A percentile compares a stretch with the other conserved stretches of the same genome.
Conservation (phyloP, 371 early-diverging fungal genomes). For the Encephalitozoon romaleae region DNA sequence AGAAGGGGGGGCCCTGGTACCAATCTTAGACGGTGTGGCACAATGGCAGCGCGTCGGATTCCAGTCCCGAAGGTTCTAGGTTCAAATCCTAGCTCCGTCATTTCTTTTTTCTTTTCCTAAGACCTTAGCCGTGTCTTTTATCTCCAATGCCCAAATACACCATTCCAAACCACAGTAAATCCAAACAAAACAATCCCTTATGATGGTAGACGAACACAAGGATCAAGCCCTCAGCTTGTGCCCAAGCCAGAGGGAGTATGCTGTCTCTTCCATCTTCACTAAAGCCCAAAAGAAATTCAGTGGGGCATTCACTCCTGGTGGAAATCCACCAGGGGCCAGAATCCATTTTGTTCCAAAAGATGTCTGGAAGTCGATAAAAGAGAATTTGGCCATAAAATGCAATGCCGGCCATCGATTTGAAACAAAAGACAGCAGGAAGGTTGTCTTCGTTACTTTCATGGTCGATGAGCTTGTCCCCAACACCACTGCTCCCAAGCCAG, state of each 20-base stretch:
- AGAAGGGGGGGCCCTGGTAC: not conserved
- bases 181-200: not conserved
- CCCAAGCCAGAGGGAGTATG: not conserved
- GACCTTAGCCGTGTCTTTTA: not conserved
- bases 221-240: not conserved
- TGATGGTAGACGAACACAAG: not conserved
- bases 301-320: not conserved
- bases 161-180: not conserved
- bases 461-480: not conserved
- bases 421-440: not conserved
- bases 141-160: not conserved
- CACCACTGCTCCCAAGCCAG: no score
- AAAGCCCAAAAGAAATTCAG: not conserved
- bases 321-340: not conserved
- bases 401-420: no score
- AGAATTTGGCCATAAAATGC: not conserved
- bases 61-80: slow-evolving; percentile 55
- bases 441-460: not conserved
- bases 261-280: not conserved
- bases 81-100: slow-evolving; percentile 55
- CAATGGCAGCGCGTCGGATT: slow-evolving; percentile 60
- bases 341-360: not conserved
- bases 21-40: slow-evolving; percentile 41
- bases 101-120: not conserved
- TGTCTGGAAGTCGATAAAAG: not conserved